phyloP scores from a whole-genome alignment of 2,329 filamentous ascomycete genomes.

The Fusarium globosum region DNA sequence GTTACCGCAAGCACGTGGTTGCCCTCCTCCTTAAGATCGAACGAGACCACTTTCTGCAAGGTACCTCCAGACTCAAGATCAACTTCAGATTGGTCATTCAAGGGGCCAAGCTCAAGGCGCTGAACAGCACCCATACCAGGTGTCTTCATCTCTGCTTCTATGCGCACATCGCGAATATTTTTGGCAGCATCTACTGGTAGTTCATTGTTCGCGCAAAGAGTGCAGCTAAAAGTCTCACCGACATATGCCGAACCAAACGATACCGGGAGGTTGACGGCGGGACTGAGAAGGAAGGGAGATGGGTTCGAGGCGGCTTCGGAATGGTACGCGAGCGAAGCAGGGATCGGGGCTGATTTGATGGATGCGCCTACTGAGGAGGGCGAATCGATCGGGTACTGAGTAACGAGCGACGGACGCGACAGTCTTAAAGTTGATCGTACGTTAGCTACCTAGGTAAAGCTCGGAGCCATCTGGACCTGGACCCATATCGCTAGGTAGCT shows the following conservation, averaged over 20 bases:
- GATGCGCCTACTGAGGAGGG: constrained; percentile 55
- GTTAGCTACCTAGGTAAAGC: constrained; percentile 13
- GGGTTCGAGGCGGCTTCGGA: constrained; percentile 59
- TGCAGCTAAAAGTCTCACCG: constrained; percentile 94
- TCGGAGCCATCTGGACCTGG: not conserved
- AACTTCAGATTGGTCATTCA: constrained; percentile 33
- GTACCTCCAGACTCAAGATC: constrained; percentile 73
- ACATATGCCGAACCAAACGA: constrained; percentile 96
- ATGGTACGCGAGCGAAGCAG: constrained; percentile 80
- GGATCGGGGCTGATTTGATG: constrained; percentile 54
- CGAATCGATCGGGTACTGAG: constrained; percentile 72
- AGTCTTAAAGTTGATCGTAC: constrained; percentile 64
- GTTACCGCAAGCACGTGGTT: constrained; percentile 94
- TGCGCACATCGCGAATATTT: constrained; percentile 78
- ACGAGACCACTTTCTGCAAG: constrained; percentile 83
- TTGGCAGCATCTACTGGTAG: constrained; percentile 48
- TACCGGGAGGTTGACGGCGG: constrained; percentile 83
- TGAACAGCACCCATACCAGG: constrained; percentile 70
- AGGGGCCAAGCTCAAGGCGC: constrained; percentile 70
- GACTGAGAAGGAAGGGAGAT: constrained; percentile 67
- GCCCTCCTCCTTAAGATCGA: constrained; percentile 93
- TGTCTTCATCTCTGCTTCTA: constrained; percentile 95
- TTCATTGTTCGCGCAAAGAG: constrained; percentile 96
- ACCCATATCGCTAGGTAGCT: constrained; percentile 49
- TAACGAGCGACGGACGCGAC: constrained; percentile 81